Conservation (phyloP, 768 basidiomycete genomes). For the Hericium alpestre region DNA sequence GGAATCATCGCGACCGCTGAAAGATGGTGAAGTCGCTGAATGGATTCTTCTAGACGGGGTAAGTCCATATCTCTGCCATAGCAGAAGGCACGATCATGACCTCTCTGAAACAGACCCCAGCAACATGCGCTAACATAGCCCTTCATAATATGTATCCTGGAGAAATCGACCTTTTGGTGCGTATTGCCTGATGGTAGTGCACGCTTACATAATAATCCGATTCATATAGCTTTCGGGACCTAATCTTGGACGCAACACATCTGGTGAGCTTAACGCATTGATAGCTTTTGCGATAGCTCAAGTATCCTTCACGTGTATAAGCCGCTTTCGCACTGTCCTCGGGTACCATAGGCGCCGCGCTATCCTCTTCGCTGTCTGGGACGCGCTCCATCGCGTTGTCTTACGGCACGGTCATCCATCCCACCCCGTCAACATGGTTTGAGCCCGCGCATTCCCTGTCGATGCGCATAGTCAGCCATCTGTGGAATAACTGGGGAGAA, state of each 20-base stretch:
- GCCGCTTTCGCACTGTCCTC: conserved; percentile 86
- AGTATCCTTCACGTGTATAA: conserved; percentile 14
- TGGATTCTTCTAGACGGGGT: conserved; percentile 90
- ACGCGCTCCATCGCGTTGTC: conserved; percentile 75
- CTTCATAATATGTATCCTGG: conserved; percentile 81
- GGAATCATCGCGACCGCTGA: conserved; percentile 48
- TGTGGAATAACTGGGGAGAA: conserved; percentile 81
- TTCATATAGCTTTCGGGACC: conserved; percentile 65
- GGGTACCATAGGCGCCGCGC: conserved; percentile 85
- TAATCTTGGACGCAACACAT: conserved; percentile 78
- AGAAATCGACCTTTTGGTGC: conserved; percentile 81
- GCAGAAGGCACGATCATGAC: background rate
- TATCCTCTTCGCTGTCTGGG: conserved; percentile 65
- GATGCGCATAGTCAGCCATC: conserved; percentile 52
- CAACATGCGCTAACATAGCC: conserved; percentile 84
- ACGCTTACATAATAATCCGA: background rate
- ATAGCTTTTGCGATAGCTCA: background rate
- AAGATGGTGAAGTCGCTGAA: conserved; percentile 71
- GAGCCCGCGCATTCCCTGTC: conserved; percentile 68
- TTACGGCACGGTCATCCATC: conserved; percentile 61
- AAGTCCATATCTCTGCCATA: conserved; percentile 17
- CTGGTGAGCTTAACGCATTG: conserved; percentile 35
- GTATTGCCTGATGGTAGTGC: conserved; percentile 17
- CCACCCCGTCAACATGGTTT: conserved; percentile 41
- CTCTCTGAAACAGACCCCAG: conserved; percentile 55